Evolutionary conservation across 176 grass and related monocot species (phyloP), one percentile per base, ranked within the genome.

Genomic region (Canna indica): DNA sequence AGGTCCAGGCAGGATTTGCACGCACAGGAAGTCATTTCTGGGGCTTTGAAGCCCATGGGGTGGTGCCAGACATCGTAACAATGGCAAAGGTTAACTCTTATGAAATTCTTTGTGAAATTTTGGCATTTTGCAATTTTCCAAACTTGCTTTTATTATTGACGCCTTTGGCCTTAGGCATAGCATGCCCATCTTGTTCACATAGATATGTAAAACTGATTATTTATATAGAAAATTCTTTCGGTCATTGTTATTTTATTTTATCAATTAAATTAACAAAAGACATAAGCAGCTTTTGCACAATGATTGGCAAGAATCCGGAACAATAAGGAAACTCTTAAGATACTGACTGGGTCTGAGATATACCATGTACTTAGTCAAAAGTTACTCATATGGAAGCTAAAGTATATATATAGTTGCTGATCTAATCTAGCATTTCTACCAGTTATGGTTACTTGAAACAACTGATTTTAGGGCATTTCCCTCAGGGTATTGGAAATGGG

Each of bases 51-150:
- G 75, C 53, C 0, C 93, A 96, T 3, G 84, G 79, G 34, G 86
- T 96, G 64, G 81, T 90, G 79, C 93, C 88, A 33, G 93, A 96
- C 56, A 96, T 96, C 53, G 93, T 96, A 36, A 96, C 93, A 10
- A 92, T 92, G 88, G 93, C 93, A 64, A 96, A 92, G 93, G 93
- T 96, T 36, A 36, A 39, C 34, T 50, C 36, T 38, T 22, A 24
- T 41, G 35, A 24, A 33, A 18, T 56, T 56, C n/a, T 0, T n/a
- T 45, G 4, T 45, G 41, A 45, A 11, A 45, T n/a, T 56, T 61
- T 15, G 9, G 14, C 27, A 62, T 17, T 31, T 32, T 62, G 1
- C 33, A 16, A 1, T 62, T 16, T 33, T 62, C 28, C 14, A 17
- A 29, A 18, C 2, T 59, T 59, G n/a, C 26, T 34, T 62, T 33